phyloP scores from a whole-genome alignment of 306 rosid species.

The Cucurbita pepo region DNA sequence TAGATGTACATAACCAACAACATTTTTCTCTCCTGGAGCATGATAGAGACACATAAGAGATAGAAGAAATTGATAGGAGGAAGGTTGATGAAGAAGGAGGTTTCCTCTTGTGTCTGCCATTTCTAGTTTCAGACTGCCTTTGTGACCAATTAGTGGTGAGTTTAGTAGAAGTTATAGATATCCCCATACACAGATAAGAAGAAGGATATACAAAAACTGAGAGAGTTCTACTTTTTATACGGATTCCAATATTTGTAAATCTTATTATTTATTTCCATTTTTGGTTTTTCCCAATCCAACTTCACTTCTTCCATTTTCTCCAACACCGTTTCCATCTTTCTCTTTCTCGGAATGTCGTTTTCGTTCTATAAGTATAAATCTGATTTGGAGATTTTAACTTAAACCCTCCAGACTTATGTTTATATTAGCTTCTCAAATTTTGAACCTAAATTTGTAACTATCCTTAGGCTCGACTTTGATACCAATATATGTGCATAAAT shows the following conservation, averaged over 20 bases:
- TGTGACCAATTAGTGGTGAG: constrained; percentile 1
- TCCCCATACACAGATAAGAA: constrained; percentile 1
- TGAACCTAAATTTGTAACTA: too few relatives aligned
- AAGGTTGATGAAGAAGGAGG: background rate
- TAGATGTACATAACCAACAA: constrained; percentile 5
- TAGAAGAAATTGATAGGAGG: background rate
- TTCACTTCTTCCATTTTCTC: background rate
- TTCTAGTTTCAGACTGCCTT: background rate
- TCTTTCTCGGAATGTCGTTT: too few relatives aligned
- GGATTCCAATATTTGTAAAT: background rate
- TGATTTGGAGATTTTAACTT: too few relatives aligned
- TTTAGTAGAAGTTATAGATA: constrained; percentile 5
- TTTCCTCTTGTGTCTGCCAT: background rate
- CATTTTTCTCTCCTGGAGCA: background rate
- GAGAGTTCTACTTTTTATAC: background rate
- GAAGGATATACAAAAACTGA: background rate
- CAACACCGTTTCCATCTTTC: background rate
- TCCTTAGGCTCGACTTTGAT: too few relatives aligned
- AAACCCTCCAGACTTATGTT: too few relatives aligned
- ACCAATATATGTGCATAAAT: too few relatives aligned
- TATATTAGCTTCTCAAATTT: too few relatives aligned
- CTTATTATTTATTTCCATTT: background rate
- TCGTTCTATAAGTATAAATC: too few relatives aligned
- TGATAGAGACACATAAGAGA: background rate
- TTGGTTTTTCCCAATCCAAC: background rate